phyloP scores from a whole-genome alignment of 169 alveolate genomes.

The Hammondia hammondi region DNA sequence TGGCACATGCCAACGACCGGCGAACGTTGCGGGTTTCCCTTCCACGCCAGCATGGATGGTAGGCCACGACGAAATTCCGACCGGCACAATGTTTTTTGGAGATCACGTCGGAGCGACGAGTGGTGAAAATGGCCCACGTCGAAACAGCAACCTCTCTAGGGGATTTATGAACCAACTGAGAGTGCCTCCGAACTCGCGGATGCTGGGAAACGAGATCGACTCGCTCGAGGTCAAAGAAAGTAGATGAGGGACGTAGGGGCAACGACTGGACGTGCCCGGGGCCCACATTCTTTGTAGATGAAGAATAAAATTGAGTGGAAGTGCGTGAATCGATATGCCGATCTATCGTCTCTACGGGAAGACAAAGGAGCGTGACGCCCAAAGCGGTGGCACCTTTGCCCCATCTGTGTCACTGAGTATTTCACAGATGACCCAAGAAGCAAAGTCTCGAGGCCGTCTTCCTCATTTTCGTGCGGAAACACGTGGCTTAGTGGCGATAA shows the following conservation, averaged over 20 bases:
- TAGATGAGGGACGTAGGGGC: not conserved
- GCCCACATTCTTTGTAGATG: not conserved
- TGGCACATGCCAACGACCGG: slow-evolving; percentile 17
- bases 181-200: slow-evolving; percentile 17
- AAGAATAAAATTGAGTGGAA: not conserved
- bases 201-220: not conserved
- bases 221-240: not conserved
- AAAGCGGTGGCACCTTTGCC: not conserved
- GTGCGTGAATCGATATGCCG: not conserved
- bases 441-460: too few relatives aligned
- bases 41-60: slow-evolving; percentile 1
- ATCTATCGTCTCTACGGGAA: too few relatives aligned
- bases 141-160: not conserved
- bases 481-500: too few relatives aligned
- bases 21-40: slow-evolving; percentile 3
- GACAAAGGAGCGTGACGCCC: not conserved
- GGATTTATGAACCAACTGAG: not conserved
- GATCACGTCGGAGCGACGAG: not conserved
- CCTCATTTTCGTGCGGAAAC: too few relatives aligned
- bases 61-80: not conserved
- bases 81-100: not conserved
- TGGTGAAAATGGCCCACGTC: not conserved
- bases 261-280: not conserved
- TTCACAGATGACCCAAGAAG: too few relatives aligned
- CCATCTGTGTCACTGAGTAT: not conserved